phyloP scores from a whole-genome alignment of 2,329 filamentous ascomycete species.

The Beauveria rudraprayagi region DNA sequence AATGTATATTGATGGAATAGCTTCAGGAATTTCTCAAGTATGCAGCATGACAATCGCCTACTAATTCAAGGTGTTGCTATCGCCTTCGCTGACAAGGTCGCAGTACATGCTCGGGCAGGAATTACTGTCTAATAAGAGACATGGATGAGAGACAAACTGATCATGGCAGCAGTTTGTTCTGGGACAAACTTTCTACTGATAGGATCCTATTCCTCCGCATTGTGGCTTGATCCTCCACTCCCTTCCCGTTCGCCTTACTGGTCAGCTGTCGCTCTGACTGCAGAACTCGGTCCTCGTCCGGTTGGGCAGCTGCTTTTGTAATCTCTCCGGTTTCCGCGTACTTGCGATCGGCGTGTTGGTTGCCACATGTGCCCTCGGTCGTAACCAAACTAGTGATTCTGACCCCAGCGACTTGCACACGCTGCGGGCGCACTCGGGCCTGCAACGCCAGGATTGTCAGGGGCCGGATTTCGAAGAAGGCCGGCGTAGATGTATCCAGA shows the following conservation, averaged over 20 bases:
- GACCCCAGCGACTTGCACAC: conserved; percentile 25
- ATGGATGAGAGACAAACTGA: too few species aligned
- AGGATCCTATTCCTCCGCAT: too few species aligned
- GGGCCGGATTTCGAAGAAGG: too few species aligned
- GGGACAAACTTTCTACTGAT: too few species aligned
- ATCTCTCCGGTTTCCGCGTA: conserved; percentile 26
- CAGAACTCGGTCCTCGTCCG: conserved; percentile 20
- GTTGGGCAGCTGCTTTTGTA: conserved; percentile 18
- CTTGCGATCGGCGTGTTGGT: conserved; percentile 18
- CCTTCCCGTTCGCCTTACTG: neutral
- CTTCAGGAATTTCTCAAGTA: too few species aligned
- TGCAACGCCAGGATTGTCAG: conserved; percentile 8
- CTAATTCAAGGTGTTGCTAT: too few species aligned
- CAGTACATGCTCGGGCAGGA: too few species aligned
- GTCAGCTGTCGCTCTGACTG: conserved; percentile 17
- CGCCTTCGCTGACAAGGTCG: too few species aligned
- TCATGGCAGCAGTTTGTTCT: too few species aligned
- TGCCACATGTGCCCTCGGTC: conserved; percentile 28
- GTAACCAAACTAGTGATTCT: conserved; percentile 18
- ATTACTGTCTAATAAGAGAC: neutral
- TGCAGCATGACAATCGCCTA: too few species aligned
- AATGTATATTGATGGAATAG: too few species aligned
- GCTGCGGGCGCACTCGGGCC: conserved; percentile 23
- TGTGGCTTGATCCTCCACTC: neutral
- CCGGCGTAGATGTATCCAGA: neutral